Base-by-base conservation (phyloP, 345 rosid species). In the Hibiscus mutabilis region DNA sequence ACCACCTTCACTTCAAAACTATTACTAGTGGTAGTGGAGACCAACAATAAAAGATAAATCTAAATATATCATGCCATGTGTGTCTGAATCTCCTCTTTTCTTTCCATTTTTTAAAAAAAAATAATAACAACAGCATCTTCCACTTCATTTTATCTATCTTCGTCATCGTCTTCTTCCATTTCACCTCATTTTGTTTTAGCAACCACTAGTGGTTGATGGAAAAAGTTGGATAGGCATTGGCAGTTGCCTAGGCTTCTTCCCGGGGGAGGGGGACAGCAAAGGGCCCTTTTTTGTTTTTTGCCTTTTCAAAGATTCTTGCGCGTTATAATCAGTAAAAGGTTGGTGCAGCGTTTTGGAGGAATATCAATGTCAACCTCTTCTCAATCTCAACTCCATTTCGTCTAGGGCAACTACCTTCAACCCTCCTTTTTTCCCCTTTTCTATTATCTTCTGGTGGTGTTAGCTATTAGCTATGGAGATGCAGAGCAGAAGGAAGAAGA, bases 151-250 rank as follows among this genome's bases (percentile, higher is more conserved):
- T 42, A 16, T 9, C 25, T 1, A 31, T 31, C 51, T 46, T 2
- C 49, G 0, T 35, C 49, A 18, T 19, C n/a, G 1, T 47, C 52
- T 47, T 1, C 52, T 47, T 19, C 68, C 12, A 11, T 40, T 49
- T 64, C 68, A 64, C 68, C 68, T 2, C 68, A 19, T 64, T 49
- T 49, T 18, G 46, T 65, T 65, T 42, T 35, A 65, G 51, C 69
- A 42, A 44, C 14, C 33, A 42, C 55, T 13, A 14, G 31, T 11
- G 4, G 29, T 64, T 27, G 53, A 64, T 21, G 19, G 7, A 12
- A 64, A 37, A 42, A 44, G 47, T 8, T 42, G 5, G 31, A 21
- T 13, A 42, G 69, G 63, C 73, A 64, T 69, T 64, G 73, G 73
- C 63, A 21, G 35, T 55, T 35, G 29, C 52, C 33, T 69, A 56